These are phyloP conservation scores for Scenedesmus sp. DNA, from an alignment of 163 green algal species.

Conservation along the genomic window DNA sequence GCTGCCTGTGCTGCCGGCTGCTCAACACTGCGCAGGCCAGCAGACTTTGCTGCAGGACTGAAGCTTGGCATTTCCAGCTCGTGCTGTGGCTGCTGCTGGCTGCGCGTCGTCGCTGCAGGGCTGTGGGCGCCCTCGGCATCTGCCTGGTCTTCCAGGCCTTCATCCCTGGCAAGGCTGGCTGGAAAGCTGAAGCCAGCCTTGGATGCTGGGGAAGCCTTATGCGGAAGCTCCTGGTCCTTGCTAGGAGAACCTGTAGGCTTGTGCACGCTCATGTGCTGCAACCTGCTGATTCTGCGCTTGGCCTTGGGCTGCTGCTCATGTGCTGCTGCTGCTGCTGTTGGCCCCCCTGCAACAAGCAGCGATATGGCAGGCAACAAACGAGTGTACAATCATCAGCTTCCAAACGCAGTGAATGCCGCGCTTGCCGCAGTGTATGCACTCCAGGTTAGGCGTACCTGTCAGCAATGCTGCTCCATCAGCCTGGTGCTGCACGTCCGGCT, in stretches of 20 bases:
- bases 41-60: not conserved
- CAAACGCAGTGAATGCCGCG: not conserved
- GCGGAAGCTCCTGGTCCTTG: not conserved
- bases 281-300: conserved; percentile 38
- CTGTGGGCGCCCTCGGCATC: not conserved
- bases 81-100: conserved; percentile 16
- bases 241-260: not conserved
- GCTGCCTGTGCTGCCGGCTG: not conserved
- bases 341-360: not conserved
- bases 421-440: not conserved
- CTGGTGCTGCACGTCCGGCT: not conserved
- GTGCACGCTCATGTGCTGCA: conserved; percentile 11
- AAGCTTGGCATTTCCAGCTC: not conserved
- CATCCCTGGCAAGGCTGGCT: not conserved
- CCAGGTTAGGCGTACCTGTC: not conserved
- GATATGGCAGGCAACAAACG: not conserved
- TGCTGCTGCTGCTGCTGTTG: not conserved
- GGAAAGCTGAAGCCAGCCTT: not conserved
- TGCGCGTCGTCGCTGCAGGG: not conserved
- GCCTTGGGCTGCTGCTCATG: not conserved
- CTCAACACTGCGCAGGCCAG: not conserved
- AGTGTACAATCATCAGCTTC: not conserved
- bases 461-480: not conserved
- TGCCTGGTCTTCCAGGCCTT: conserved; percentile 1
- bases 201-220: conserved; percentile 20